Conservation (phyloP, 805 yeast species). For the Metschnikowia continentalis region DNA sequence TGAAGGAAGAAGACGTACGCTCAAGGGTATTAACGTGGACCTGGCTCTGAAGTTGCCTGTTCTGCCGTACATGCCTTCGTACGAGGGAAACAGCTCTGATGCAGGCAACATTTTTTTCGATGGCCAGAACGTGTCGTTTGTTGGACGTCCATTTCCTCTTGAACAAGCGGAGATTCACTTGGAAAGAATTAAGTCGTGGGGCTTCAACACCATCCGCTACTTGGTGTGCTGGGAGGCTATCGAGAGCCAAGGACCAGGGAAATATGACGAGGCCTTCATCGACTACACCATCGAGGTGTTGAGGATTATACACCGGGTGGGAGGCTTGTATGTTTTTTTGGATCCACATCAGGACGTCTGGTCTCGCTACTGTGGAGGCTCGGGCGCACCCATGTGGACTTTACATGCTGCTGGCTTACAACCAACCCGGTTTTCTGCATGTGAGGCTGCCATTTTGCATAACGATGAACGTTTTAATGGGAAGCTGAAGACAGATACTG, state of each 20-base stretch:
- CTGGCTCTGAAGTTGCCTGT: constrained; percentile 69
- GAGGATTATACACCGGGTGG: constrained; percentile 52
- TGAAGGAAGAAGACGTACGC: constrained; percentile 53
- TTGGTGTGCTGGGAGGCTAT: constrained; percentile 88
- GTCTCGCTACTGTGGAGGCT: constrained; percentile 85
- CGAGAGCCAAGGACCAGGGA: constrained; percentile 84
- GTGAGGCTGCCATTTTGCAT: constrained; percentile 81
- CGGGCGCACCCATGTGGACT: constrained; percentile 95
- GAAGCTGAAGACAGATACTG: constrained; percentile 30
- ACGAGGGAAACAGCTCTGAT: constrained; percentile 34
- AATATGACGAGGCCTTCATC: constrained; percentile 72
- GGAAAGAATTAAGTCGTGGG: constrained; percentile 68
- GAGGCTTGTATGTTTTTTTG: constrained; percentile 73
- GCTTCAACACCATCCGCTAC: constrained; percentile 74
- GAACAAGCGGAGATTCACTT: constrained; percentile 70
- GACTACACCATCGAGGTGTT: constrained; percentile 64
- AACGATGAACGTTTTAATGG: constrained; percentile 40
- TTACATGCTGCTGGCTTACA: constrained; percentile 82
- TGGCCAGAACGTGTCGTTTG: constrained; percentile 76
- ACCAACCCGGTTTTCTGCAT: constrained; percentile 62
- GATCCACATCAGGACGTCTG: constrained; percentile 96
- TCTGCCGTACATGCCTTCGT: constrained; percentile 45
- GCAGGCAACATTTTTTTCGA: constrained; percentile 50
- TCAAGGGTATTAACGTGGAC: constrained; percentile 82
- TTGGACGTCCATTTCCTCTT: constrained; percentile 75